A percentile compares a stretch with the other conserved stretches of the same genome.
phyloP scores from a whole-genome alignment of 345 rosid species.

The Acer campestre region DNA sequence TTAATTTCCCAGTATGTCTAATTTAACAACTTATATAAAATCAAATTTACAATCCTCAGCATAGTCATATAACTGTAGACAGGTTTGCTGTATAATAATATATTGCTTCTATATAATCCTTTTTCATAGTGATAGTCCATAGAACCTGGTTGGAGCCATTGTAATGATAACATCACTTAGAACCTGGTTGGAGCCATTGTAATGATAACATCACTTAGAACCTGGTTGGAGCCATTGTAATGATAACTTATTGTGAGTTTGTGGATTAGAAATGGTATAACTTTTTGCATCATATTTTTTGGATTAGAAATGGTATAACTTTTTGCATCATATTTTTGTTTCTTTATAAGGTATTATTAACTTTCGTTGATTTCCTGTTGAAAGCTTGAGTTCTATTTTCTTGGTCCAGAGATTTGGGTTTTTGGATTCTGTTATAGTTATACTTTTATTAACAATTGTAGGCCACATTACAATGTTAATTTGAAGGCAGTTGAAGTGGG shows the following conservation, averaged over 20 bases:
- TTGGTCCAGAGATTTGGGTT: slow-evolving; percentile 10
- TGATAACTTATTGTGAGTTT: not conserved
- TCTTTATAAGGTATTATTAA: not conserved
- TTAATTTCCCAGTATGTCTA: not conserved
- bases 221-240: not conserved
- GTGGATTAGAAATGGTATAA: not conserved
- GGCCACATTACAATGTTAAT: slow-evolving; percentile 85
- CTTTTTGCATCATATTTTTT: not conserved
- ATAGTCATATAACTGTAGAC: not conserved
- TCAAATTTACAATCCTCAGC: not conserved
- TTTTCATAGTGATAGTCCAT: not conserved
- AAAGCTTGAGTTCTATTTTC: slow-evolving; percentile 12
- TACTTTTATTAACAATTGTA: slow-evolving; percentile 32
- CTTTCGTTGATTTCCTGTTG: not conserved
- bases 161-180: not conserved
- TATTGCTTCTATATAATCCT: not conserved
- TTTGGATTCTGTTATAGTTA: slow-evolving; percentile 22
- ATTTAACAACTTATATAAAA: not conserved
- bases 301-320: not conserved
- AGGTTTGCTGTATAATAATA: not conserved
- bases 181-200: not conserved
- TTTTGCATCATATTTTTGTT: not conserved
- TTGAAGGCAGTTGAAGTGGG: slow-evolving; percentile 77
- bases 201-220: not conserved
- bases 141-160: not conserved